A percentile compares a stretch with the other conserved stretches of the same genome.
phyloP scores from a whole-genome alignment of 176 grass and related monocot species.

The Alloteropsis semialata region DNA sequence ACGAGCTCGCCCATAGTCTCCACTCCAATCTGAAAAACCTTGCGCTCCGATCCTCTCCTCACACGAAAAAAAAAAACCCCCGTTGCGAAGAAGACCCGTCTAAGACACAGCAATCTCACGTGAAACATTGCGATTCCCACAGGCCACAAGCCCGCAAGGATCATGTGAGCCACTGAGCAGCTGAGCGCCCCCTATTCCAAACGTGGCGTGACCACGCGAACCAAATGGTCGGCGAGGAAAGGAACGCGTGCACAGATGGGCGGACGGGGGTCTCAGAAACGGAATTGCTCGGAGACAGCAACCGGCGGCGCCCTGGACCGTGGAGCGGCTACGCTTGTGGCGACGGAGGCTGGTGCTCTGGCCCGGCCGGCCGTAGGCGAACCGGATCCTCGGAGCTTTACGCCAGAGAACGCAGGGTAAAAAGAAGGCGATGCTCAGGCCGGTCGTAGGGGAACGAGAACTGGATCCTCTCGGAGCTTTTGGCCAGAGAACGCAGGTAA shows the following conservation, averaged over 20 bases:
- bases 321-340: neutral
- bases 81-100: neutral
- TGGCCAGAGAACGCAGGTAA: neutral
- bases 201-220: neutral
- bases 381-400: constrained; percentile 10
- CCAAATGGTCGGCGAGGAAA: neutral
- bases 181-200: neutral
- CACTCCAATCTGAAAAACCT: neutral
- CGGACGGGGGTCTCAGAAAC: constrained; percentile 13
- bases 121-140: neutral
- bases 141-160: too few relatives aligned
- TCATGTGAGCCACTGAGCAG: neutral
- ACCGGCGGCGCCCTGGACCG: neutral
- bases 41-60: neutral
- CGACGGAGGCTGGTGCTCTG: neutral
- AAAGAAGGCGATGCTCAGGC: neutral
- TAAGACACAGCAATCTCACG: neutral
- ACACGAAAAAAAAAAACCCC: neutral
- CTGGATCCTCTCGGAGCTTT: constrained; percentile 15
- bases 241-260: neutral
- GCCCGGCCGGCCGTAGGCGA: neutral
- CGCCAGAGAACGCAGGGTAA: neutral
- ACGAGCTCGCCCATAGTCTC: neutral
- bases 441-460: constrained; percentile 12
- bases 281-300: constrained; percentile 25